Percentiles rank a stretch among this genome's conserved stretches.
Conservation (phyloP, 768 basidiomycete genomes). For the Hirschioporus abietinus region DNA sequence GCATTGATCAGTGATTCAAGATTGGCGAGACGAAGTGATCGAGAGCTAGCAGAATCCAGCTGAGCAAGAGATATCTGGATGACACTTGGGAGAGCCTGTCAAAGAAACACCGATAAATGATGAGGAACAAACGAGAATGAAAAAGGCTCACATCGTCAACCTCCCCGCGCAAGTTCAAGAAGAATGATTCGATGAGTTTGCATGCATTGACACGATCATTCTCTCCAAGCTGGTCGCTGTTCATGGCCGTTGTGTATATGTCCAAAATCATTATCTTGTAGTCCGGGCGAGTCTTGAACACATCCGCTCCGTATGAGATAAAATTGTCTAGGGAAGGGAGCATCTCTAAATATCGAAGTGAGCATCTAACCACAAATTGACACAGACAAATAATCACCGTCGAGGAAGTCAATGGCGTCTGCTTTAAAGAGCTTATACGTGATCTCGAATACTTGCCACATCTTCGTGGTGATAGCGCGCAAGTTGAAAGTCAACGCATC, state of each 20-base stretch:
- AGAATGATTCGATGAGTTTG: constrained; percentile 76
- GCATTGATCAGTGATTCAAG: constrained; percentile 80
- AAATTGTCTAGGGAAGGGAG: constrained; percentile 85
- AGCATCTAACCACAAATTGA: not conserved
- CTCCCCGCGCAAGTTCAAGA: constrained; percentile 73
- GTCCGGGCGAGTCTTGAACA: constrained; percentile 65
- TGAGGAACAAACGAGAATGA: not conserved
- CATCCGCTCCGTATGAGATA: constrained; percentile 74
- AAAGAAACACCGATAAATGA: constrained; percentile 1
- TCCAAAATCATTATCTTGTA: constrained; percentile 80
- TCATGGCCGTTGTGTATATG: constrained; percentile 74
- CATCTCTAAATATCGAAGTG: constrained; percentile 57
- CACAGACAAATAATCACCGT: constrained; percentile 43
- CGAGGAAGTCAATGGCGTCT: constrained; percentile 81
- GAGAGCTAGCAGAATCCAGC: constrained; percentile 57
- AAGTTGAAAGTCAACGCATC: constrained; percentile 83
- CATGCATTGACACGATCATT: constrained; percentile 80
- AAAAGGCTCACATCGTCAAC: constrained; percentile 63
- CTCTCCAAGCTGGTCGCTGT: constrained; percentile 69
- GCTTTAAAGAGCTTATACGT: constrained; percentile 80
- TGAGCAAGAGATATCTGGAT: constrained; percentile 55
- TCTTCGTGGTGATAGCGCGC: constrained; percentile 64
- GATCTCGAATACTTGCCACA: constrained; percentile 86
- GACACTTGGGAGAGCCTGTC: constrained; percentile 61
- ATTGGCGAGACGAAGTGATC: constrained; percentile 65